phyloP scores from a whole-genome alignment of 164 flowering plant genomes.

The Vitis rotundifolia region DNA sequence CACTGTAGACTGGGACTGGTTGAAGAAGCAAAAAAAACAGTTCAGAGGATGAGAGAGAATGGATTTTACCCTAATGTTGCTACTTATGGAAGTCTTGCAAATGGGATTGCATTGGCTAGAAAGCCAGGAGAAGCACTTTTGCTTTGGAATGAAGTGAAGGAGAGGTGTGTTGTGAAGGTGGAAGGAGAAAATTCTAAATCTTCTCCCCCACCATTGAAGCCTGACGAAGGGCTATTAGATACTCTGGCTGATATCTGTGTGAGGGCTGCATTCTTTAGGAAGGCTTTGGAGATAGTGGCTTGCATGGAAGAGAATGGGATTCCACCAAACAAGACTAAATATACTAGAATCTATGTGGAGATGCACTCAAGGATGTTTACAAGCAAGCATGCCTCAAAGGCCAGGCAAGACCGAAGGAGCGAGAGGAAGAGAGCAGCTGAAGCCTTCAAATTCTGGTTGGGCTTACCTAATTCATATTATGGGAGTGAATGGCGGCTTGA shows the following conservation, averaged over 20 bases:
- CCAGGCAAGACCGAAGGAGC: conserved; percentile 76
- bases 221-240: conserved; percentile 87
- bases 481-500: conserved; percentile 88
- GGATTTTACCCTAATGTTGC: conserved; percentile 75
- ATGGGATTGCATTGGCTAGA: conserved; percentile 80
- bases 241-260: conserved; percentile 90
- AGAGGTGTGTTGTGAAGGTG: conserved; percentile 42
- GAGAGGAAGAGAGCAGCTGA: conserved; percentile 94
- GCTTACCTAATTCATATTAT: conserved; percentile 88
- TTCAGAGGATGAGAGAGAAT: conserved; percentile 66
- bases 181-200: conserved; percentile 26
- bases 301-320: conserved; percentile 96
- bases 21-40: conserved; percentile 71
- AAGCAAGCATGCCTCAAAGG: conserved; percentile 96
- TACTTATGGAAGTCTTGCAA: conserved; percentile 92
- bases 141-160: conserved; percentile 93
- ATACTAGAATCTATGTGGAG: conserved; percentile 80
- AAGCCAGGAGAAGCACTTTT: conserved; percentile 93
- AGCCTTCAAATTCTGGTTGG: conserved; percentile 98
- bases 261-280: conserved; percentile 88
- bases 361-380: conserved; percentile 99
- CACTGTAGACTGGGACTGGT: conserved; percentile 73
- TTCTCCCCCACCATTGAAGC: conserved; percentile 56
- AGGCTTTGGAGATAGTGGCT: conserved; percentile 91
- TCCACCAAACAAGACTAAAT: conserved; percentile 86